phyloP scores from a whole-genome alignment of 2,329 filamentous ascomycete genomes.

The Colletotrichum lindemuthianum region DNA sequence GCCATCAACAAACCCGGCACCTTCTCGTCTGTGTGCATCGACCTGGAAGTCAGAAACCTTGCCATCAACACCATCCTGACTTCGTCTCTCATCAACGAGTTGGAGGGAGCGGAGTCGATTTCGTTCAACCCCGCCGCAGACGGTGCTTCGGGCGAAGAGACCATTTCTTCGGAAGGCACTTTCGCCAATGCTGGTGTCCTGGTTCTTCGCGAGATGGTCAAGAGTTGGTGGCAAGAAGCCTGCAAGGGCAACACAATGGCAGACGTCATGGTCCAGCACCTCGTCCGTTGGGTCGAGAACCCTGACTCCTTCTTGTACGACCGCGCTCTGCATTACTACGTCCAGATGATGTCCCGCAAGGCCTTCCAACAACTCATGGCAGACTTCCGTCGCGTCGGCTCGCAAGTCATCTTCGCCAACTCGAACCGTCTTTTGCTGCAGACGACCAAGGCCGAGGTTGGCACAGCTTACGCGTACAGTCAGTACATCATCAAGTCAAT shows the following conservation, averaged over 20 bases:
- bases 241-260: conserved; percentile 93
- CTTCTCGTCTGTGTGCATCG: conserved; percentile 95
- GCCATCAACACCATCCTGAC: conserved; percentile 98
- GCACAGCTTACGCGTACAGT: conserved; percentile 95
- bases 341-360: conserved; percentile 98
- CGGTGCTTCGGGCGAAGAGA: conserved; percentile 70
- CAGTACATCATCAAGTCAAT: conserved; percentile 99
- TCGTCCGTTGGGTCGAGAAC: conserved; percentile 96
- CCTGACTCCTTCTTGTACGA: conserved; percentile 96
- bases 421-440: conserved; percentile 90
- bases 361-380: conserved; percentile 97
- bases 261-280: conserved; percentile 95
- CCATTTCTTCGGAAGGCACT: conserved; percentile 60
- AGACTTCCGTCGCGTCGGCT: conserved; percentile 94
- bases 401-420: conserved; percentile 94
- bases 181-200: conserved; percentile 92
- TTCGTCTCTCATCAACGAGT: conserved; percentile 94
- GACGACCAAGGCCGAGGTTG: conserved; percentile 95
- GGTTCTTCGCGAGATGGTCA: conserved; percentile 97
- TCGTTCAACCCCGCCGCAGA: conserved; percentile 83
- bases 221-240: conserved; percentile 97
- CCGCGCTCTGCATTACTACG: conserved; percentile 92
- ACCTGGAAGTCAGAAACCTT: conserved; percentile 91
- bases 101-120: conserved; percentile 88
- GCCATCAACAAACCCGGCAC: conserved; percentile 92